These are phyloP conservation scores for Triticum aestivum DNA, from an alignment of 176 grass and related monocot genomes.

Conservation along the genomic window DNA sequence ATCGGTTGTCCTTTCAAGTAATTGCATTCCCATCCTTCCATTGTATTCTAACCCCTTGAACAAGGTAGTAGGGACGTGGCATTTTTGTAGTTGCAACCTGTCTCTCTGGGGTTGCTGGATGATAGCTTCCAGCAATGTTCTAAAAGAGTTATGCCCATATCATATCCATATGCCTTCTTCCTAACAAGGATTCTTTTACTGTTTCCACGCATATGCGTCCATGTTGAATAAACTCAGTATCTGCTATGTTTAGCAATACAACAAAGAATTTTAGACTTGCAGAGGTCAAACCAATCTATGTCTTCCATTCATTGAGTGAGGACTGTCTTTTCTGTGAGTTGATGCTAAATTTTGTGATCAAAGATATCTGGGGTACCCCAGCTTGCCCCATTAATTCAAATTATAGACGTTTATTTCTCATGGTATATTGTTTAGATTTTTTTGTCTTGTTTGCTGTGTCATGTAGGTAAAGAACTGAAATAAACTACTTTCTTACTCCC, in stretches of 20 bases:
- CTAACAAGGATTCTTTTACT: not conserved
- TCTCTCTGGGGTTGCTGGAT: not conserved
- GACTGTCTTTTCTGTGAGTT: not conserved
- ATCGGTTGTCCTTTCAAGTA: conserved; percentile 12
- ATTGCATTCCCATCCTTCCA: not conserved
- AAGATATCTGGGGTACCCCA: not conserved
- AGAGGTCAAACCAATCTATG: not conserved
- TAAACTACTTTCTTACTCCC: not conserved
- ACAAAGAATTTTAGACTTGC: not conserved
- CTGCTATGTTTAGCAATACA: not conserved
- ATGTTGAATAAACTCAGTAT: not conserved
- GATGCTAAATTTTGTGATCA: not conserved
- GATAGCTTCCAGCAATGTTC: not conserved
- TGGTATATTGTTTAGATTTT: not conserved
- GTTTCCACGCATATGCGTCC: not conserved
- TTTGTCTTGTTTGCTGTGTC: not conserved
- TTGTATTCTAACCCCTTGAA: not conserved
- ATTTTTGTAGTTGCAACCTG: conserved; percentile 2
- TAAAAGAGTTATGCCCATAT: not conserved
- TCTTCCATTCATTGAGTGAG: not conserved
- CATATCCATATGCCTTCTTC: not conserved
- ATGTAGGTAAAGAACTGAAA: not conserved
- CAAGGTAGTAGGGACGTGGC: not conserved
- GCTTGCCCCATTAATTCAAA: not conserved
- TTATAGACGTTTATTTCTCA: not conserved